Base-by-base conservation (phyloP, 1,284 basidiomycete genomes). In the Heimioporus retisporus region DNA sequence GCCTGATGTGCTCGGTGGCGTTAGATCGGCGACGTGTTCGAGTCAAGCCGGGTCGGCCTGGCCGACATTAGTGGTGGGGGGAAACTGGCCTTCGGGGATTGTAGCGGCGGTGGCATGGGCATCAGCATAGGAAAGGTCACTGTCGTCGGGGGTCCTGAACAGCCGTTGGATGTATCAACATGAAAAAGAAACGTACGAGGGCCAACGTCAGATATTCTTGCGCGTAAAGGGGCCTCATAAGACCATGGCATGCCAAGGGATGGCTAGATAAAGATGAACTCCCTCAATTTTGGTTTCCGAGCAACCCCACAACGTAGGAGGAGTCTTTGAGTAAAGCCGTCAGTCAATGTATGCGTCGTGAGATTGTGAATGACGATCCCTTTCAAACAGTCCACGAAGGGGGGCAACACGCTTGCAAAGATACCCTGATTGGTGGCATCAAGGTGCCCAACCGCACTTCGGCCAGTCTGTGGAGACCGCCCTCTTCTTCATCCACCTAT, bases 181-280 rank as follows among this genome's bases (percentile, higher is more conserved):
- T 35, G 10, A 8, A 35, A 35, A 60, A 58, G 21, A 21, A 21
- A 86, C 94, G 76, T 80, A 97, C 96, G 77, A 70, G 84, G 96
- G 71, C 83, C 95, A 83, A 88, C 90, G 65, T 98, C 96, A 11
- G 93, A 94, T 0, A 93, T 35, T 90, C 71, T 95, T 8, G 91
- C 88, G 19, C 88, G 84, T 4, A 91, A 87, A 8, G 97, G 93
- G 0, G 97, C 90, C 14, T 96, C 28, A 99, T 82, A 21, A 99
- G 82, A 10, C 97, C 97, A 78, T 99, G 97, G 80, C 99, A 99
- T 0, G 95, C 90, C 61, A 99, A 84, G 93, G 95, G 70, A 98
- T 92, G 1, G 96, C 96, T 61, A 99, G 28, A 28, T 28, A 5
- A 35, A 6, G 88, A 81, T 99, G 98, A 8, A 99, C 93, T 0